These are phyloP conservation scores for Xylaria cubensis DNA, from an alignment of 495 filamentous ascomycete species.

Conservation along the genomic window DNA sequence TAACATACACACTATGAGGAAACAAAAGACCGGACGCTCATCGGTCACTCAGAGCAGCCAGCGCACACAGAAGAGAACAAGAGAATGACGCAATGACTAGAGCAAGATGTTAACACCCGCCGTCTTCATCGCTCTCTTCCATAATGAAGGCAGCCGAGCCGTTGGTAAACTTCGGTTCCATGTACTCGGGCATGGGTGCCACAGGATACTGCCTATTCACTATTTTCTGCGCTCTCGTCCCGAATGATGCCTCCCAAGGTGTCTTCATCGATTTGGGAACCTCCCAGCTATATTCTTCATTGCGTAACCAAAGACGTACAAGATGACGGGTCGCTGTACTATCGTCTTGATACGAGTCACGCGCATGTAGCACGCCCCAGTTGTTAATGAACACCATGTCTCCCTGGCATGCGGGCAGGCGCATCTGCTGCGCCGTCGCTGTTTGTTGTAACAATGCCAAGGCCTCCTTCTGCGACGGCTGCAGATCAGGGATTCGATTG, in stretches of 20 bases:
- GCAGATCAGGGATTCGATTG: conserved; percentile 43
- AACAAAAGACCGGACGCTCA: background rate
- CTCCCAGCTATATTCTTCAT: conserved; percentile 48
- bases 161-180: conserved; percentile 50
- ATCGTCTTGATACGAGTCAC: conserved; percentile 55
- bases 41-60: background rate
- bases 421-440: conserved; percentile 44
- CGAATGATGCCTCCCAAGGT: conserved; percentile 55
- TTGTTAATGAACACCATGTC: conserved; percentile 73
- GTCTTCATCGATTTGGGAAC: conserved; percentile 49
- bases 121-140: conserved; percentile 41
- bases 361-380: conserved; percentile 63
- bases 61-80: background rate
- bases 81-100: background rate
- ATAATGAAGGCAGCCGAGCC: conserved; percentile 54
- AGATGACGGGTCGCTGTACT: conserved; percentile 49
- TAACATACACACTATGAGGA: background rate
- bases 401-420: conserved; percentile 58
- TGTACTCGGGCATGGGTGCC: conserved; percentile 47
- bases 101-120: conserved; percentile 1
- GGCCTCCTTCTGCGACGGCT: conserved; percentile 42
- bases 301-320: conserved; percentile 59
- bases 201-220: conserved; percentile 45
- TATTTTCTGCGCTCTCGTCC: conserved; percentile 30
- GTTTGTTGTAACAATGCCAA: conserved; percentile 42